Conservation (phyloP, 148 eudicot genomes). For the Pharnaceum exiguum region DNA sequence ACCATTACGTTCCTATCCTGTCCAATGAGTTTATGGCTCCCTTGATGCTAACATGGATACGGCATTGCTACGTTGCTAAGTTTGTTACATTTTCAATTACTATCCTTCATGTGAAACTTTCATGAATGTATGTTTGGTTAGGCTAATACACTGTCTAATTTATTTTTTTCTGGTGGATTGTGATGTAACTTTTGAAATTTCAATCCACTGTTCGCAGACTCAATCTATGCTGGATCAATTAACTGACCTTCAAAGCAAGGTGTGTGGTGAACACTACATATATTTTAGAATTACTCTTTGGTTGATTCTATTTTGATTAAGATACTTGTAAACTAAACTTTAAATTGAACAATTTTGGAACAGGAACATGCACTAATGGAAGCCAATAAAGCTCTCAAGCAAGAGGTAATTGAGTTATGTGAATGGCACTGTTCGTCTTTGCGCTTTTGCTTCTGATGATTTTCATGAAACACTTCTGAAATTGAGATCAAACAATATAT, state of each 20-base stretch:
- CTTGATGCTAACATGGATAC: too few species aligned
- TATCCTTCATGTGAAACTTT: too few species aligned
- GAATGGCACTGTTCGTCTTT: background rate
- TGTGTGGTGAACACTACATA: background rate
- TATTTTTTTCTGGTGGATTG: too few species aligned
- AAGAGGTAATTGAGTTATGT: constrained; percentile 23
- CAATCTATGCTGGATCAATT: constrained; percentile 48
- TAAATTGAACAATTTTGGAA: background rate
- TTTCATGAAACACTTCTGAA: too few species aligned
- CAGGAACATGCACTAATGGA: constrained; percentile 48
- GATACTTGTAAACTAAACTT: background rate
- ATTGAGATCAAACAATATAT: too few species aligned
- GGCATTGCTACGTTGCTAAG: too few species aligned
- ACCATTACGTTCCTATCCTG: too few species aligned
- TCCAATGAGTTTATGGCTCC: too few species aligned
- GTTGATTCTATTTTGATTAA: background rate
- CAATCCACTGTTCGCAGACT: constrained; percentile 24
- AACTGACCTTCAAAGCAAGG: constrained; percentile 47
- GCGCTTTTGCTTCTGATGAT: background rate
- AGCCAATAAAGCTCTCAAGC: constrained; percentile 40
- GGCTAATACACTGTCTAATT: too few species aligned
- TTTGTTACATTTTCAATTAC: too few species aligned
- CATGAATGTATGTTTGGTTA: too few species aligned
- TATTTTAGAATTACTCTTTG: background rate
- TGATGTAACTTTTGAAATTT: too few species aligned